Evolutionary conservation across 31 red algal genomes (phyloP), one percentile per base, ranked within the genome.

Genomic region (Odonthalia washingtoniensis): DNA sequence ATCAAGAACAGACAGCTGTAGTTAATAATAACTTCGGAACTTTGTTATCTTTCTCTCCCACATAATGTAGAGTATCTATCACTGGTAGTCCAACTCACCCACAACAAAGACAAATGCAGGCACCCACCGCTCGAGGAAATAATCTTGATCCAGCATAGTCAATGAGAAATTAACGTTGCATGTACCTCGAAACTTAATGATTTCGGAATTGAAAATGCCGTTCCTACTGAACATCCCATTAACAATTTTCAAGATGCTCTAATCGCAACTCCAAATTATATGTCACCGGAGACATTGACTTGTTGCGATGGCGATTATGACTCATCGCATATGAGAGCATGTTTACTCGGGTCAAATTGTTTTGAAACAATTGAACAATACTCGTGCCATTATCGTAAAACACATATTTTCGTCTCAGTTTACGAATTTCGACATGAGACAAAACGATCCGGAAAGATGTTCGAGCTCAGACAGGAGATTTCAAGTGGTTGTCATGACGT

Each of bases 251-350:
- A 89, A 31, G 97, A 99, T 40, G 72, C 84, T 9, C 97, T 87
- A 36, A 81, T 96, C 38, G 97, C 94, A n/a, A 99, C 97, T 4
- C 97, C 93, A 9, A 99, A 99, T 84, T 99, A 96, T 81, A 99
- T 99, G 97, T 92, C 91, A 66, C 97, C 97, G 2, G 97, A 99
- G 52, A 90, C 97, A 28, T 46, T 99, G 40, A 70, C 21, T 57
- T 57, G 12, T 57, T 57, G 21, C 49, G 49, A 57, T 90, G 75
- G 49, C 21, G 49, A 57, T 21, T 9, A 57, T 14, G 49, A 57
- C 21, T 14, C 49, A 57, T 57, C 49, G 12, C 12, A 57, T 14
- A 57, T 57, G 49, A n/a, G n/a, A n/a, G n/a, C 49, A 57, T 57
- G 49, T 14, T 57, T 9, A 14, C 12, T 14, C 9, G 9, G 49